Base-by-base conservation (phyloP, 2,329 filamentous ascomycete genomes). In the Fonsecaea nubica region DNA sequence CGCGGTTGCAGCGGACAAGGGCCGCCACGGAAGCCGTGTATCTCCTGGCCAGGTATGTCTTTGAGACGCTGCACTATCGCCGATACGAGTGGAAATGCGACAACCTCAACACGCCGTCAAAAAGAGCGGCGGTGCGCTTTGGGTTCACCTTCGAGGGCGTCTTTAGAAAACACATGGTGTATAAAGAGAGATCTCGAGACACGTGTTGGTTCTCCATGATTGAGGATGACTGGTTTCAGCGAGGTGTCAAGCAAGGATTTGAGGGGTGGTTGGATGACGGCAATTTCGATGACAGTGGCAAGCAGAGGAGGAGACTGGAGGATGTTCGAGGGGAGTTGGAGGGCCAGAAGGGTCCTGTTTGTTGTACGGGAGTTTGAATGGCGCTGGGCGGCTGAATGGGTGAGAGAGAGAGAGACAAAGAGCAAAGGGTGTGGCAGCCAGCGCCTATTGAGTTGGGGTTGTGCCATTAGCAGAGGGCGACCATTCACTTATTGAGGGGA, bases 1-100 rank as follows among this genome's bases (percentile, higher is more conserved):
- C 79, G 0, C 68, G 72, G 1, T 73, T 90, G 15, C 84, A 86
- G 72, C 81, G 83, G 13, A 88, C 86, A 0, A 79, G 80, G 0
- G 81, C 80, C 6, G 84, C 86, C 0, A 90, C 87, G 0, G 88
- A 90, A 73, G 80, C 82, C 0, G 80, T 85, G 67, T 88, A 84
- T 66, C 76, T 90, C 1, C 74, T 89, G n/a, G 79, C 85, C 52
- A 77, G 78, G 42, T 79, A 86, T 62, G 81, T 82, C 0, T 86
- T 90, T 69, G 82, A 85, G 3, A 79, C 81, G 1, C 73, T 89
- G 25, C 80, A 83, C 0, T 88, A 86, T 72, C 75, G 83, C 3
- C 79, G 88, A 7, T 82, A 88, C 3, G 87, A 89, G 74, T 90
- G 88, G 87, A 90, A 90, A 72, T 87, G 85, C 61, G 83, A 90